Base-by-base conservation (phyloP, 257 asterid genomes). In the Fraxinus pennsylvanica region DNA sequence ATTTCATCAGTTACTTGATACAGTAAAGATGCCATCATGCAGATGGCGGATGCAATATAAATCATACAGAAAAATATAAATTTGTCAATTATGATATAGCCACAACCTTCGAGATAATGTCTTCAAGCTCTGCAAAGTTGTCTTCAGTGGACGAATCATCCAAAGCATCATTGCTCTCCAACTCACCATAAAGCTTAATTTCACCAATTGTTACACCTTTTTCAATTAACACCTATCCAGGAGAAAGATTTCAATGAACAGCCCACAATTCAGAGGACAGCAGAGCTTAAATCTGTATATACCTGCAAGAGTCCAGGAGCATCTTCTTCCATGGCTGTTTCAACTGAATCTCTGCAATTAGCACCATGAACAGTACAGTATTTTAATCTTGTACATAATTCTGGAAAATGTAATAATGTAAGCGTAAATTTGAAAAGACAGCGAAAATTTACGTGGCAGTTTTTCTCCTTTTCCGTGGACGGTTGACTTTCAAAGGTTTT, bases 281-380 rank as follows among this genome's bases (percentile, higher is more conserved):
- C 71, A 82, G 54, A 27, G 72, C 22, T 59, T 73, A 81, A 75
- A 74, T 67, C 70, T 79, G 68, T 35, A 43, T 4, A 43, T 85
- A 95, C 98, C 98, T 88, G 88, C 88, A 95, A 80, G 76, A 95
- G 98, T 80, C 97, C 97, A 78, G 99, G 99, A 77, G 98, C 97
- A 89, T 95, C 99, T 87, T 95, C 99, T 85, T 95, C 97, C 91
- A 95, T 83, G 30, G 99, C 99, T 80, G 84, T 86, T 88, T 90
- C 94, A 87, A 93, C 81, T 4, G 97, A 95, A 82, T 87, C 97
- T 81, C 98, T 95, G 91, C 73, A 87, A 75, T 78, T 77, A 80
- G 79, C 80, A 80, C 73, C 68, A 71, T 63, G 63, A 74, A 7
- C 71, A 71, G 45, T 76, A 80, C 30, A 86, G 35, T 35, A 19